phyloP scores from a whole-genome alignment of 148 eudicot species.

The Dysphania ambrosioides region DNA sequence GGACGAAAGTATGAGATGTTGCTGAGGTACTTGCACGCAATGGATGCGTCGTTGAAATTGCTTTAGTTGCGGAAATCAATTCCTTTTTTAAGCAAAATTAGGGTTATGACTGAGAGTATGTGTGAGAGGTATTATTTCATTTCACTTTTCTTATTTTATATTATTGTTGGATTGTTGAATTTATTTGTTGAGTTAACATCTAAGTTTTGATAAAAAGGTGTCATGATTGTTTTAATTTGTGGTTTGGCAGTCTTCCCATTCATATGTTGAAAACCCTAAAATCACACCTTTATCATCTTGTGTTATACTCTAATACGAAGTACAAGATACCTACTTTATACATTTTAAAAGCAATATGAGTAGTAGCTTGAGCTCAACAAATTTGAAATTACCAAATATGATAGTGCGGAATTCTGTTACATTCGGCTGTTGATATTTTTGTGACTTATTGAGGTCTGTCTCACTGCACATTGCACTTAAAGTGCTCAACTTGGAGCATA shows the following conservation, averaged over 20 bases:
- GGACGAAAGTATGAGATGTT: constrained; percentile 56
- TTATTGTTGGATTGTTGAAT: neutral
- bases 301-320: no score
- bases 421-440: neutral
- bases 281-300: neutral
- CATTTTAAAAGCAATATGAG: no score
- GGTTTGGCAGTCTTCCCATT: neutral
- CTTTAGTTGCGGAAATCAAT: constrained; percentile 54
- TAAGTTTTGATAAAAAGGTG: neutral
- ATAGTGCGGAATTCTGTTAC: neutral
- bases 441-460: neutral
- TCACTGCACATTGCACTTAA: neutral
- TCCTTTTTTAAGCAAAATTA: constrained; percentile 54
- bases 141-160: neutral
- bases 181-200: neutral
- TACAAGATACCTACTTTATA: no score
- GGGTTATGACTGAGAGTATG: constrained; percentile 55
- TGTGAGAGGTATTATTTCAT: constrained; percentile 52
- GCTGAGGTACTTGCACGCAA: constrained; percentile 54
- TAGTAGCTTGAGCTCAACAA: neutral
- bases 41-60: constrained; percentile 63
- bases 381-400: neutral
- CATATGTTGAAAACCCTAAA: neutral
- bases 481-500: neutral
- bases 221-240: neutral